Conservation (phyloP, 2,329 filamentous ascomycete species). For the Phaeosphaeria sp. region DNA sequence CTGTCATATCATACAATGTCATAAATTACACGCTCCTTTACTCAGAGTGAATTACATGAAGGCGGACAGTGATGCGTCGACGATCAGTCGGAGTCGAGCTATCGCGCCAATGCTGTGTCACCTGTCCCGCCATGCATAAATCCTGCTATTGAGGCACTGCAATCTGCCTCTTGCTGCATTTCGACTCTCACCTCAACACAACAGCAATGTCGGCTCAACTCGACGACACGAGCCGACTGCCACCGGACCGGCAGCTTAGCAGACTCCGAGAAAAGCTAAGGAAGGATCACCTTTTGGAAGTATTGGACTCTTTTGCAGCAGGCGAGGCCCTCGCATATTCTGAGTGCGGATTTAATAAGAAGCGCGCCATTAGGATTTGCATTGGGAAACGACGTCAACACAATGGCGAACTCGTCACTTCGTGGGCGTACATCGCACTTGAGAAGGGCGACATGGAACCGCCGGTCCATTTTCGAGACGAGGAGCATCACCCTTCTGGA, state of each 20-base stretch:
- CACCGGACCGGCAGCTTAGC: not conserved
- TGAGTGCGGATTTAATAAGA: not conserved
- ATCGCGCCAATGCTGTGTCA: too few relatives aligned
- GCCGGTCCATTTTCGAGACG: not conserved
- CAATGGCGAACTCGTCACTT: not conserved
- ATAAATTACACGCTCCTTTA: too few relatives aligned
- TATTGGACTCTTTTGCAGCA: slow-evolving; percentile 2
- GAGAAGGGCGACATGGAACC: not conserved
- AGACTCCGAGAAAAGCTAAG: not conserved
- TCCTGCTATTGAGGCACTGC: too few relatives aligned
- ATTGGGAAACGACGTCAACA: not conserved
- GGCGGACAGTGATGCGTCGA: too few relatives aligned
- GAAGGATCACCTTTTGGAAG: not conserved
- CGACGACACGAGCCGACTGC: not conserved
- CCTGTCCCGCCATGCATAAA: too few relatives aligned
- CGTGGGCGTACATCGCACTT: slow-evolving; percentile 1
- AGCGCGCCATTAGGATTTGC: not conserved
- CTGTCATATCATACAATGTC: too few relatives aligned
- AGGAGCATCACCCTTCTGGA: too few relatives aligned
- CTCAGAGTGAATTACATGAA: too few relatives aligned
- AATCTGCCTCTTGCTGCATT: too few relatives aligned
- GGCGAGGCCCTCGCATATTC: not conserved
- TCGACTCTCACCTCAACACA: too few relatives aligned
- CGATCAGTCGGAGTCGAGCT: too few relatives aligned
- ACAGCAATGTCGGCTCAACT: not conserved